Percentiles rank a stretch among this genome's conserved stretches.
Evolutionary conservation across 257 asterid species (phyloP).

Genomic region (Fraxinus americana): DNA sequence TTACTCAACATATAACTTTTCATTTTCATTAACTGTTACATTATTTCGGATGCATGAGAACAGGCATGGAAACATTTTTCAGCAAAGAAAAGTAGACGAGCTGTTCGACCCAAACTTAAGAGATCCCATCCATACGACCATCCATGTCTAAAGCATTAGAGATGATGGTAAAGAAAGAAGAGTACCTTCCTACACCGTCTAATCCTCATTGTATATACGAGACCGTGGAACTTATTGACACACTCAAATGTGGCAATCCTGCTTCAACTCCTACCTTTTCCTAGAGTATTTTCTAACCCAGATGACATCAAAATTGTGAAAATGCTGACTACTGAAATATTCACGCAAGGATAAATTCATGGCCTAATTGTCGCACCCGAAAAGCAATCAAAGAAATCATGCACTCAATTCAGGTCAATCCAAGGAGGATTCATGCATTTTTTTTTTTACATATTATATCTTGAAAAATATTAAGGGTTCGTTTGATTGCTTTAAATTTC

Average conservation of each 20-base stretch:
- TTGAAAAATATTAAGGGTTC: too few species aligned
- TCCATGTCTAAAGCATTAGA: slow-evolving; percentile 68
- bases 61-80: slow-evolving; percentile 75
- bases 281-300: slow-evolving; percentile 60
- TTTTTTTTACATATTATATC: too few species aligned
- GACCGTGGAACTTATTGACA: slow-evolving; percentile 50
- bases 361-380: too few species aligned
- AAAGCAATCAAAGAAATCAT: neutral
- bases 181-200: slow-evolving; percentile 65
- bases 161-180: slow-evolving; percentile 59
- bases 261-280: slow-evolving; percentile 60
- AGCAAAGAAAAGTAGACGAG: slow-evolving; percentile 50
- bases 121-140: slow-evolving; percentile 58
- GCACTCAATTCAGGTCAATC: neutral
- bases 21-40: neutral
- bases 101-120: slow-evolving; percentile 67
- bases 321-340: neutral
- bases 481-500: too few species aligned
- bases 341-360: slow-evolving; percentile 46
- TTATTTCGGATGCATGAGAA: neutral
- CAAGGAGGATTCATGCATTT: too few species aligned
- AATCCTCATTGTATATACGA: slow-evolving; percentile 68
- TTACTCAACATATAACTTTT: neutral
- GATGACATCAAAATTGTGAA: slow-evolving; percentile 31
- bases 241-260: slow-evolving; percentile 19